Evolutionary conservation across 805 yeast species (phyloP).

Genomic region (Geotrichum ghanense): DNA sequence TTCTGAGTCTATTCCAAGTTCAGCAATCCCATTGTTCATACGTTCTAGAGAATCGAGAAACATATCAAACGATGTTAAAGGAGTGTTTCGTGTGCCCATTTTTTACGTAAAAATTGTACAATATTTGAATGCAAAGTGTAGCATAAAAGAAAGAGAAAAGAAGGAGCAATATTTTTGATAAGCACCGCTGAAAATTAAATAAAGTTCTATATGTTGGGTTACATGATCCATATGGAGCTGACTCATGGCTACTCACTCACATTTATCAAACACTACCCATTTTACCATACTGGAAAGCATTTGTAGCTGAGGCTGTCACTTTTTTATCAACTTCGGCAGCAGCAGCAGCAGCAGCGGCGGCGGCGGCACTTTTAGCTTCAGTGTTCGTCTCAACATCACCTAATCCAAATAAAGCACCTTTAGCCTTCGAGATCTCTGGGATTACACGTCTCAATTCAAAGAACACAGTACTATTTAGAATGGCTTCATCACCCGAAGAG

Average conservation of each 20-base stretch:
- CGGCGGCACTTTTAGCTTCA: slow-evolving; percentile 2
- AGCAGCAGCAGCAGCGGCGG: background rate
- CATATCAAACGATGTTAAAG: background rate
- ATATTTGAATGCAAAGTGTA: too few species aligned
- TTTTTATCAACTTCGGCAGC: background rate
- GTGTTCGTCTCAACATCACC: slow-evolving; percentile 15
- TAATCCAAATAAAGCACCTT: slow-evolving; percentile 29
- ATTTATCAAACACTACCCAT: slow-evolving; percentile 17
- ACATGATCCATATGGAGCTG: background rate
- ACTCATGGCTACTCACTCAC: background rate
- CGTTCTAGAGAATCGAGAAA: slow-evolving; percentile 4
- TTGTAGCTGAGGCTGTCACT: slow-evolving; percentile 12
- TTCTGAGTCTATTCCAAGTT: background rate
- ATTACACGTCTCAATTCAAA: slow-evolving; percentile 29
- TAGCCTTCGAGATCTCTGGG: slow-evolving; percentile 21
- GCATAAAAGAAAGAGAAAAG: too few species aligned
- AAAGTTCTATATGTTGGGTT: too few species aligned
- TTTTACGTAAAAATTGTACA: too few species aligned
- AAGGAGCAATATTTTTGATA: too few species aligned
- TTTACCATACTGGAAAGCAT: slow-evolving; percentile 21
- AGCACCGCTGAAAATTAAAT: too few species aligned
- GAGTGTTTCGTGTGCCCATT: background rate
- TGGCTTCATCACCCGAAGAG: slow-evolving; percentile 35
- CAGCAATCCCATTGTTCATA: slow-evolving; percentile 3
- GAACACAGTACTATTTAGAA: slow-evolving; percentile 31